Evolutionary conservation across 2,329 filamentous ascomycete genomes (phyloP).

Genomic region (Penicillium paneum): DNA sequence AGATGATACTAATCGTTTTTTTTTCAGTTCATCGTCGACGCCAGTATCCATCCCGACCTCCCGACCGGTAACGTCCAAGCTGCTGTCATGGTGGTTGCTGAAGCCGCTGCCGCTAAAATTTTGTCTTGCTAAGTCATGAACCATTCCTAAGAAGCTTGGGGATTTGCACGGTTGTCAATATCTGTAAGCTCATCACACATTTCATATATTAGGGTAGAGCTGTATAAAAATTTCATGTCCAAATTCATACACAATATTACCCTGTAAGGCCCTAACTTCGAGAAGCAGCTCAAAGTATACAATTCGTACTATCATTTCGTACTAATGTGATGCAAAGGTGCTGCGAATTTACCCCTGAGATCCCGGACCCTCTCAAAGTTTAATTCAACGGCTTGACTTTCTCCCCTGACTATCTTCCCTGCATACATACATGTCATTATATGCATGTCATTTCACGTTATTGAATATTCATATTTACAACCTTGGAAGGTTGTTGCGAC

Average conservation of each 20-base stretch:
- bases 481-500: too few relatives aligned
- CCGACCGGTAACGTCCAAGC: conserved; percentile 66
- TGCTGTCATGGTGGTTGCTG: conserved; percentile 62
- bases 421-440: background rate
- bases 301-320: too few relatives aligned
- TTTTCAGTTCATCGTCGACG: conserved; percentile 58
- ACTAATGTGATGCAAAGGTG: background rate
- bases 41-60: conserved; percentile 66
- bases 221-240: background rate
- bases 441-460: too few relatives aligned
- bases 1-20: conserved; percentile 35
- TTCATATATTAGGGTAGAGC: background rate
- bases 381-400: background rate
- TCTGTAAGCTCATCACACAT: too few relatives aligned
- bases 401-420: background rate
- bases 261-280: background rate
- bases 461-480: too few relatives aligned
- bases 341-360: background rate
- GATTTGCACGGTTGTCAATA: background rate
- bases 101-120: conserved; percentile 52
- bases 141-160: conserved; percentile 36
- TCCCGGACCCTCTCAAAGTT: background rate
- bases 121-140: conserved; percentile 5
- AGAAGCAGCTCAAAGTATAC: background rate
- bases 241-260: background rate